Base-by-base conservation (phyloP, 2,329 filamentous ascomycete genomes). In the Trichoderma breve region DNA sequence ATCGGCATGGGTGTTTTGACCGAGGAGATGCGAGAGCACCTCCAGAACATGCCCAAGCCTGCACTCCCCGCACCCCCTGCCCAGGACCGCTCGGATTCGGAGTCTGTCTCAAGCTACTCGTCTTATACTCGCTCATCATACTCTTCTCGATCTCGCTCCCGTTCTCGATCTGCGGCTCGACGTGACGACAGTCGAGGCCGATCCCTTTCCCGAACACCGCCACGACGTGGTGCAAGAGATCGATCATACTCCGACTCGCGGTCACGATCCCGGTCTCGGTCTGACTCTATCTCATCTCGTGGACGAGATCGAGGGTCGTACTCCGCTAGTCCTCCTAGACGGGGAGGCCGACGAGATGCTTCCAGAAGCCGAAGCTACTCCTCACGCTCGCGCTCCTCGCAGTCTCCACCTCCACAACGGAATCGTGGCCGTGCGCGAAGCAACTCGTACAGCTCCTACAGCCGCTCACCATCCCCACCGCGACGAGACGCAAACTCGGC, bases 1-100 rank as follows among this genome's bases (percentile, higher is more conserved):
- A 97, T 99, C 77, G 94, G 95, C 72, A 97, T 99, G 93, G 96
- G 96, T 79, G 90, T 89, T 28, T 87, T 99, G 73, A 99, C 96
- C 2, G 96, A 99, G 80, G 93, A 94, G 75, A 97, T 98, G 94
- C 91, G 96, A 81, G 93, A 97, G 78, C 90, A 92, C 79, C 87
- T 99, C 71, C 92, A 95, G 80, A 97, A 94, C 78, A 89, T 97
- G 82, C 95, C 95, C 14, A 96, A 97, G 79, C 94, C 95, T 3
- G 87, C 92, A 1, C 84, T 93, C 28, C 92, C 93, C 6, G 90
- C 93, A 1, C 84, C 93, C 1, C 86, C 89, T 26, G 84, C 85
- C 1, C 84, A 82, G 9, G 84, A 85, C 39, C 86, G 89, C 63
- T 91, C 90, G 0, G 90, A 91, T 73, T 90, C 90, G 0, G 91